phyloP scores from a whole-genome alignment of 192 early-diverging fungal genomes.

The Umbelopsis ramanniana region DNA sequence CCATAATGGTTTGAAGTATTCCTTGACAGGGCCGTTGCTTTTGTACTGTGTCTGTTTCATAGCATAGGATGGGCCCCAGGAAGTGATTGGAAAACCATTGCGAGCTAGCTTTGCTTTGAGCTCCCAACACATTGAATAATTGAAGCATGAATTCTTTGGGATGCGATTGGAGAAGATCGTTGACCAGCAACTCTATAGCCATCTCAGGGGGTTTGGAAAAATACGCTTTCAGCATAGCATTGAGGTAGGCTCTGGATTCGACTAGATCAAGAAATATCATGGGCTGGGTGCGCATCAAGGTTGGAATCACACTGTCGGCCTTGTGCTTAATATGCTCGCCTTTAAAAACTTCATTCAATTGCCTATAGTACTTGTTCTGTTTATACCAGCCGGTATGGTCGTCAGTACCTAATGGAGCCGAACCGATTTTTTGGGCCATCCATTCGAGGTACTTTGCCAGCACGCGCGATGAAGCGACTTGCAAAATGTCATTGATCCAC shows the following conservation, averaged over 20 bases:
- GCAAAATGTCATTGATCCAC: slow-evolving; percentile 31
- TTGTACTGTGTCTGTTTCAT: background rate
- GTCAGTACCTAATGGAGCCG: background rate
- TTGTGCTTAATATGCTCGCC: slow-evolving; percentile 2
- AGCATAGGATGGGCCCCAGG: slow-evolving; percentile 9
- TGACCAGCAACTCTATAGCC: slow-evolving; percentile 7
- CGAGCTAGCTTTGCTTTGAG: background rate
- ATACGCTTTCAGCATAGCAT: slow-evolving; percentile 22
- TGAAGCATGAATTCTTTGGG: slow-evolving; percentile 23
- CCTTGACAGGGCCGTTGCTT: background rate
- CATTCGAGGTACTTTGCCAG: slow-evolving; percentile 27
- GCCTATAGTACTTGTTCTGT: background rate
- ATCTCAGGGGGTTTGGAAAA: slow-evolving; percentile 30
- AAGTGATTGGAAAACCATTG: slow-evolving; percentile 36
- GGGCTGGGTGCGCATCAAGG: background rate
- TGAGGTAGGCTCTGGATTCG: background rate
- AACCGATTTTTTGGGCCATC: slow-evolving; percentile 15
- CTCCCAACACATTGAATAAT: slow-evolving; percentile 13
- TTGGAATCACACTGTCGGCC: slow-evolving; percentile 24
- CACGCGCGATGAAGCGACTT: slow-evolving; percentile 21
- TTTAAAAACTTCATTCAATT: slow-evolving; percentile 11
- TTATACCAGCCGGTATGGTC: background rate
- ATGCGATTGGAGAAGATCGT: slow-evolving; percentile 14
- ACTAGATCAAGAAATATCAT: slow-evolving; percentile 9
- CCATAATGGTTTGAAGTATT: background rate